These are phyloP conservation scores for Thalia dealbata DNA, from an alignment of 176 grass and related monocot species.

Conservation along the genomic window DNA sequence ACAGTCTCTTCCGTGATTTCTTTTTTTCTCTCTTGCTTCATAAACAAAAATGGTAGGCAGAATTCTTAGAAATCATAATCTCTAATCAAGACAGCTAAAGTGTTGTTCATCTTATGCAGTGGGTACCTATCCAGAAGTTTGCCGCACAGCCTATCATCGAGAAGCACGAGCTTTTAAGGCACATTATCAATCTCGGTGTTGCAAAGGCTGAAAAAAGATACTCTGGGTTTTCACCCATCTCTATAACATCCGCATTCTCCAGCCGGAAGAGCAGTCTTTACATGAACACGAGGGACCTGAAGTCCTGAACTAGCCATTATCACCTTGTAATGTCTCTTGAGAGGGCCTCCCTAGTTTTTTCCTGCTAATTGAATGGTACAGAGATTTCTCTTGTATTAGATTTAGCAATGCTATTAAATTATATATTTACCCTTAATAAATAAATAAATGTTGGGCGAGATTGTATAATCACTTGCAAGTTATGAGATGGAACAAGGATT, in stretches of 20 bases:
- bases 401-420: neutral
- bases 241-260: slow-evolving; percentile 62
- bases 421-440: too few species aligned
- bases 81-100: neutral
- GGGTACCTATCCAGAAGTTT: slow-evolving; percentile 87
- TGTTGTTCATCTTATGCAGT: slow-evolving; percentile 39
- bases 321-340: slow-evolving; percentile 12
- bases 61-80: neutral
- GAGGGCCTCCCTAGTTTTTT: neutral
- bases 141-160: slow-evolving; percentile 64
- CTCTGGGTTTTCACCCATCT: slow-evolving; percentile 56
- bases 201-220: slow-evolving; percentile 58
- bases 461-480: too few species aligned
- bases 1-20: too few species aligned
- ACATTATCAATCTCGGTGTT: slow-evolving; percentile 62
- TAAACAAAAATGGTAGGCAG: neutral
- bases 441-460: too few species aligned
- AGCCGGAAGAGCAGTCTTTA: slow-evolving; percentile 44
- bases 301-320: slow-evolving; percentile 40
- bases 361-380: neutral
- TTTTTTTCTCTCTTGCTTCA: neutral
- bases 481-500: too few species aligned
- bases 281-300: slow-evolving; percentile 52
- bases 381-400: neutral
- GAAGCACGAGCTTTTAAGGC: slow-evolving; percentile 71